Percentiles rank a stretch among this genome's conserved stretches.
These are phyloP conservation scores for Dictyostelium brefeldianum DNA, from an alignment of 78 protist genomes.

Conservation along the genomic window DNA sequence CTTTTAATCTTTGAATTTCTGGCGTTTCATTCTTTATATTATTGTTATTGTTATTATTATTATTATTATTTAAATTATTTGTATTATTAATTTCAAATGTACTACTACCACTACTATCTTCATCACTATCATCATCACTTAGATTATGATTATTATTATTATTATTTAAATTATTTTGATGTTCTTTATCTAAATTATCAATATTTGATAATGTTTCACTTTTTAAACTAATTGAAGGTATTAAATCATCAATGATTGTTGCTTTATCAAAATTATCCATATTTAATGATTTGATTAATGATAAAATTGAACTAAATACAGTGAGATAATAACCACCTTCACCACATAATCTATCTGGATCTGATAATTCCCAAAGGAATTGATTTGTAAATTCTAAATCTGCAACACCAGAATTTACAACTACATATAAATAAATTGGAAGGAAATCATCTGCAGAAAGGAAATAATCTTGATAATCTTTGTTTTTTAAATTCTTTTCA, in stretches of 20 bases:
- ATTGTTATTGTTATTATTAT: background rate
- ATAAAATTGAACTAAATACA: slow-evolving; percentile 65
- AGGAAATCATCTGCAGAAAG: slow-evolving; percentile 73
- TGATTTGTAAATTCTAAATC: slow-evolving; percentile 73
- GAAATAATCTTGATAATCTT: slow-evolving; percentile 40
- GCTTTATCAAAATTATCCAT: slow-evolving; percentile 66
- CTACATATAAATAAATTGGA: slow-evolving; percentile 76
- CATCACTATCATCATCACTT: slow-evolving; percentile 15
- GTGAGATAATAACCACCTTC: slow-evolving; percentile 81
- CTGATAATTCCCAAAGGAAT: slow-evolving; percentile 72
- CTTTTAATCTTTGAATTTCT: background rate
- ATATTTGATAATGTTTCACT: background rate
- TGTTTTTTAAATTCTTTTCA: slow-evolving; percentile 38
- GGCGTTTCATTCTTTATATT: background rate
- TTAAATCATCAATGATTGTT: slow-evolving; percentile 60
- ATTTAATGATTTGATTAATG: slow-evolving; percentile 51
- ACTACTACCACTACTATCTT: background rate
- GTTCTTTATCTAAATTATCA: background rate
- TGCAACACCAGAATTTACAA: slow-evolving; percentile 57
- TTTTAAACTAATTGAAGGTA: slow-evolving; percentile 40
- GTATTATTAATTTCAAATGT: background rate
- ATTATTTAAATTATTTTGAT: no score
- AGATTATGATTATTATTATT: no score
- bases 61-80: background rate
- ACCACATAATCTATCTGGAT: slow-evolving; percentile 70